Percentiles rank a stretch among this genome's conserved stretches.
phyloP scores from a whole-genome alignment of 2,329 filamentous ascomycete species.

The Tolypocladium tropicale region DNA sequence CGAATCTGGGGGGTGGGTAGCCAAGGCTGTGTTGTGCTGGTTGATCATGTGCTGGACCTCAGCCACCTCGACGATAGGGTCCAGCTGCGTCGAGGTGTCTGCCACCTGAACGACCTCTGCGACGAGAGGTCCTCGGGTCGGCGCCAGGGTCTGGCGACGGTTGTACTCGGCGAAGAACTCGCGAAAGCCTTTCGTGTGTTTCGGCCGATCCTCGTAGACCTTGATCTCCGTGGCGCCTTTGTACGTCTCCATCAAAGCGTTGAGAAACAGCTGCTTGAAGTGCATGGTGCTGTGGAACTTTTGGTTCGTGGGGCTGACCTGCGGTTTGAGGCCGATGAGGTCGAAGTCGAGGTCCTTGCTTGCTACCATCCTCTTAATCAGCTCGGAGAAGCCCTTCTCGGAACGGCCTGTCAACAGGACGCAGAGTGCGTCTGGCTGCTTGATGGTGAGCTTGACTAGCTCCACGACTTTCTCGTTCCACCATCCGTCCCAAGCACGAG shows the following conservation, averaged over 20 bases:
- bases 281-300: slow-evolving; percentile 73
- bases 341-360: slow-evolving; percentile 80
- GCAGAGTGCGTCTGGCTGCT: slow-evolving; percentile 74
- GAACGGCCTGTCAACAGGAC: slow-evolving; percentile 81
- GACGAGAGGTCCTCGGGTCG: slow-evolving; percentile 52
- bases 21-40: slow-evolving; percentile 58
- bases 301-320: slow-evolving; percentile 69
- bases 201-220: slow-evolving; percentile 57
- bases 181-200: slow-evolving; percentile 70
- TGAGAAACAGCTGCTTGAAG: slow-evolving; percentile 84
- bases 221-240: slow-evolving; percentile 70
- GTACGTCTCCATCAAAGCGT: slow-evolving; percentile 78
- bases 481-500: slow-evolving; percentile 79
- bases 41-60: slow-evolving; percentile 87
- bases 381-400: slow-evolving; percentile 64
- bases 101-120: slow-evolving; percentile 81
- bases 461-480: slow-evolving; percentile 90
- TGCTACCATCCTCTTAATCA: slow-evolving; percentile 70
- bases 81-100: slow-evolving; percentile 62
- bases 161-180: slow-evolving; percentile 79
- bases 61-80: slow-evolving; percentile 69
- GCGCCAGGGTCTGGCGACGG: slow-evolving; percentile 34
- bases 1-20: slow-evolving; percentile 20
- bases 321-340: slow-evolving; percentile 78
- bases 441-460: slow-evolving; percentile 69